These are phyloP conservation scores for Ilyonectria robusta DNA, from an alignment of 2,329 filamentous ascomycete species.

Conservation along the genomic window DNA sequence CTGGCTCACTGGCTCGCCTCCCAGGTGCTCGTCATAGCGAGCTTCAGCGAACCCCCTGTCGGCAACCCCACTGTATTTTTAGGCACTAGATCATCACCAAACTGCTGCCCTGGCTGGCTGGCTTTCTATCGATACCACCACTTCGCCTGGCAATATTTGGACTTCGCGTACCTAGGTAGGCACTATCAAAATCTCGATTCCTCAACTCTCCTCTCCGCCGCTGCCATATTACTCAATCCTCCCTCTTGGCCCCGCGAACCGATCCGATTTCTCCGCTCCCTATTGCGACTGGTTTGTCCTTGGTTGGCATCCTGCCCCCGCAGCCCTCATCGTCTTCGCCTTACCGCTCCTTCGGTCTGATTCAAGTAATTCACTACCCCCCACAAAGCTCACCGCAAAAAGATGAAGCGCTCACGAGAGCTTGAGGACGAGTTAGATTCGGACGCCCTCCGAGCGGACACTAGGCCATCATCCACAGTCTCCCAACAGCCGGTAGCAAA, in stretches of 20 bases:
- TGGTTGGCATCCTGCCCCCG: constrained; percentile 5
- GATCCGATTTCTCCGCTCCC: neutral
- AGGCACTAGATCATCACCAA: constrained; percentile 10
- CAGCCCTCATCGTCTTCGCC: constrained; percentile 31
- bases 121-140: constrained; percentile 9
- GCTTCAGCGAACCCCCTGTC: constrained; percentile 12
- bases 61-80: constrained; percentile 26
- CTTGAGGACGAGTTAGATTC: constrained; percentile 62
- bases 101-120: constrained; percentile 8
- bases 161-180: neutral
- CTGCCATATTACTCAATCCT: too few species aligned
- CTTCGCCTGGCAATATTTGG: constrained; percentile 10
- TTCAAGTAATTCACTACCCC: constrained; percentile 47
- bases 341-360: constrained; percentile 41
- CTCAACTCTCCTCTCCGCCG: neutral
- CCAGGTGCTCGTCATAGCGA: constrained; percentile 24
- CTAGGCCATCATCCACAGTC: constrained; percentile 30
- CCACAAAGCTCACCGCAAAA: constrained; percentile 50
- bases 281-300: neutral
- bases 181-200: neutral
- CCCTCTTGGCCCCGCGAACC: neutral
- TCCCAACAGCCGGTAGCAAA: constrained; percentile 61
- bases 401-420: constrained; percentile 76
- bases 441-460: constrained; percentile 42
- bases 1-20: neutral